phyloP scores from a whole-genome alignment of 495 filamentous ascomycete genomes.

The Sordaria brevicollis region DNA sequence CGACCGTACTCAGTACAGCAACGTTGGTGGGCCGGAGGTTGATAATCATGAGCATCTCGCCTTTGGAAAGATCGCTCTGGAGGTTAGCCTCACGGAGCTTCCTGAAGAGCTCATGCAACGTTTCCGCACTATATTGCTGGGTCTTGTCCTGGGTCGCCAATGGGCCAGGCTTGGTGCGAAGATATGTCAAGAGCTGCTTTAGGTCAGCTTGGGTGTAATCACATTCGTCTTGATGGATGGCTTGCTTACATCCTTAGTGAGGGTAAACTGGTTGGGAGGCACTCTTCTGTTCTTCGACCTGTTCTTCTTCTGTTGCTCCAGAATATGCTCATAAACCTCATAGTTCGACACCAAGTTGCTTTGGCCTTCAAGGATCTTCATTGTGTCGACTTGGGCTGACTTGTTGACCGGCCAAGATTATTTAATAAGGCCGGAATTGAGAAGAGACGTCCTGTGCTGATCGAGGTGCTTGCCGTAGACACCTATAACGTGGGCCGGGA shows the following conservation, averaged over 20 bases:
- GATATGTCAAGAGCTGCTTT: constrained; percentile 26
- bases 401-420: not conserved
- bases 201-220: not conserved
- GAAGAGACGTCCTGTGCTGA: not conserved
- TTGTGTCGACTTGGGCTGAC: constrained; percentile 11
- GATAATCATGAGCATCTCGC: constrained; percentile 34
- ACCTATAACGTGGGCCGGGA: not conserved
- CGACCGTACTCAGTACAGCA: constrained; percentile 26
- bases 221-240: not conserved
- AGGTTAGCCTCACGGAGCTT: constrained; percentile 21
- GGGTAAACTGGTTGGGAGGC: constrained; percentile 22
- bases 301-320: constrained; percentile 28
- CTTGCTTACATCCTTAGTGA: constrained; percentile 13
- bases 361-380: constrained; percentile 41
- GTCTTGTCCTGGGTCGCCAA: constrained; percentile 33
- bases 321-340: constrained; percentile 38
- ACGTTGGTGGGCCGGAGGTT: constrained; percentile 31
- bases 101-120: constrained; percentile 25
- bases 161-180: constrained; percentile 29
- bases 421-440: not conserved
- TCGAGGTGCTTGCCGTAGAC: not conserved
- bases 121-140: constrained; percentile 19
- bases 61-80: constrained; percentile 32
- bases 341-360: constrained; percentile 36
- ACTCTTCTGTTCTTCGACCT: constrained; percentile 28